These are phyloP conservation scores for Phytophthora palmivora DNA, from an alignment of 352 stramenopile species.

Conservation along the genomic window DNA sequence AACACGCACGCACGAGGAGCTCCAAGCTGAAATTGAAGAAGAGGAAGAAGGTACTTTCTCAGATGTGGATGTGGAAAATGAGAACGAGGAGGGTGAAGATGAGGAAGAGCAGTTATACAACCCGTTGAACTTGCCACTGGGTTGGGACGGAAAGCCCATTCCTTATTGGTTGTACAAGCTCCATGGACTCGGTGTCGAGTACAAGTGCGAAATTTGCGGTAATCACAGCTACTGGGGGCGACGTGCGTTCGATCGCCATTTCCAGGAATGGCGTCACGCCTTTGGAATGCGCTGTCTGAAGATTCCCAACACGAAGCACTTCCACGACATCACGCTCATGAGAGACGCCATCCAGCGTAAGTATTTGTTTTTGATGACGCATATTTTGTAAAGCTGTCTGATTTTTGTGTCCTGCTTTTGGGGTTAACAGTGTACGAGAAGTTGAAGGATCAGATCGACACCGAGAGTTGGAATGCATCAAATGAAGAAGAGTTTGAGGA, in stretches of 20 bases:
- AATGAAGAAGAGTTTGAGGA: slow-evolving; percentile 99
- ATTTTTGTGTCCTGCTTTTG: slow-evolving; percentile 6
- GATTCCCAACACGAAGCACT: slow-evolving; percentile 99
- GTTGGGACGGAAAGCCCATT: slow-evolving; percentile 99
- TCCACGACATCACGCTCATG: slow-evolving; percentile 99
- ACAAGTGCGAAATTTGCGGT: slow-evolving; percentile 99
- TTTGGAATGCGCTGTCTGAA: slow-evolving; percentile 98
- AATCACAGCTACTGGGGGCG: slow-evolving; percentile 98
- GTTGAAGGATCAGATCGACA: slow-evolving; percentile 94
- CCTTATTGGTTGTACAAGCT: slow-evolving; percentile 99
- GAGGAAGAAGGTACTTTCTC: slow-evolving; percentile 89
- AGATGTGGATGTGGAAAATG: slow-evolving; percentile 80
- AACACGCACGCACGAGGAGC: slow-evolving; percentile 87
- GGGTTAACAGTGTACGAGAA: slow-evolving; percentile 98
- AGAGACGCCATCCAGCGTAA: slow-evolving; percentile 93
- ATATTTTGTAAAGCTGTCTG: slow-evolving; percentile 4
- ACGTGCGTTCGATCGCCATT: slow-evolving; percentile 97
- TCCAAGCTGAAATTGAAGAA: slow-evolving; percentile 86
- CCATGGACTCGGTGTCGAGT: slow-evolving; percentile 98
- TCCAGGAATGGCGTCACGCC: slow-evolving; percentile 98
- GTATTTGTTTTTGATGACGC: slow-evolving; percentile 22
- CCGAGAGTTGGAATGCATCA: slow-evolving; percentile 93
- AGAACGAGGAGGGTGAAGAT: slow-evolving; percentile 68
- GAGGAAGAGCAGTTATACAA: slow-evolving; percentile 99
- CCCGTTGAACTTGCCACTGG: slow-evolving; percentile 97